Evolutionary conservation across 345 rosid genomes (phyloP).

Genomic region (Eutrema heterophyllum): DNA sequence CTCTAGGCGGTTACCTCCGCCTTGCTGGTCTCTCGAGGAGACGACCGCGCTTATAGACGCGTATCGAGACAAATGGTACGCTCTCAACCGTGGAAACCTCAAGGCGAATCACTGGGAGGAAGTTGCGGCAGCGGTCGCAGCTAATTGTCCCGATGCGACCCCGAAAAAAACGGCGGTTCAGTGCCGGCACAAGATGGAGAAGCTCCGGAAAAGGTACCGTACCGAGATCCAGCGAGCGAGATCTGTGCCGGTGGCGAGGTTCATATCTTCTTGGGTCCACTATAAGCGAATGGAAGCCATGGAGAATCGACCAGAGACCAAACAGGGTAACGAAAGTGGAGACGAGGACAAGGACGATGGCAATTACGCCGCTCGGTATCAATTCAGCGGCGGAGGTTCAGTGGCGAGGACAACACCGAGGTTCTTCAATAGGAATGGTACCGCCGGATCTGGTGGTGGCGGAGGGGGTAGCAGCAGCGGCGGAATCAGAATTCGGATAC

Average conservation of each 20-base stretch:
- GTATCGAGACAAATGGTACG: slow-evolving; percentile 84
- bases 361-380: slow-evolving; percentile 40
- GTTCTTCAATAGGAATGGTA: slow-evolving; percentile 51
- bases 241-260: slow-evolving; percentile 74
- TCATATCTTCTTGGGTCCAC: slow-evolving; percentile 86
- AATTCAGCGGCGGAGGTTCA: slow-evolving; percentile 29
- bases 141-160: slow-evolving; percentile 54
- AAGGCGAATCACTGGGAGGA: slow-evolving; percentile 97
- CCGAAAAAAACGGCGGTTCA: slow-evolving; percentile 80
- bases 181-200: slow-evolving; percentile 99
- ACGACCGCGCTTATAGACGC: slow-evolving; percentile 75
- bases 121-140: slow-evolving; percentile 64
- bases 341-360: slow-evolving; percentile 23
- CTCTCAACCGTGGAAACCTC: slow-evolving; percentile 86
- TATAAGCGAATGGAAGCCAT: slow-evolving; percentile 79
- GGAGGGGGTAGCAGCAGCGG: slow-evolving; percentile 30
- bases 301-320: slow-evolving; percentile 65
- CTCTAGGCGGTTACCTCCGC: slow-evolving; percentile 89
- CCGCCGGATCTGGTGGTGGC: slow-evolving; percentile 30
- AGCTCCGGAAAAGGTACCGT: slow-evolving; percentile 80
- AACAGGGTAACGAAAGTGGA: slow-evolving; percentile 32
- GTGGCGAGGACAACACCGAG: slow-evolving; percentile 52
- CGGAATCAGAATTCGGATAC: slow-evolving; percentile 66
- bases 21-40: slow-evolving; percentile 92
- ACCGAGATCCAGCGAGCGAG: slow-evolving; percentile 88